Base-by-base conservation (phyloP, 2,329 filamentous ascomycete species). In the Talaromyces pinophilus region DNA sequence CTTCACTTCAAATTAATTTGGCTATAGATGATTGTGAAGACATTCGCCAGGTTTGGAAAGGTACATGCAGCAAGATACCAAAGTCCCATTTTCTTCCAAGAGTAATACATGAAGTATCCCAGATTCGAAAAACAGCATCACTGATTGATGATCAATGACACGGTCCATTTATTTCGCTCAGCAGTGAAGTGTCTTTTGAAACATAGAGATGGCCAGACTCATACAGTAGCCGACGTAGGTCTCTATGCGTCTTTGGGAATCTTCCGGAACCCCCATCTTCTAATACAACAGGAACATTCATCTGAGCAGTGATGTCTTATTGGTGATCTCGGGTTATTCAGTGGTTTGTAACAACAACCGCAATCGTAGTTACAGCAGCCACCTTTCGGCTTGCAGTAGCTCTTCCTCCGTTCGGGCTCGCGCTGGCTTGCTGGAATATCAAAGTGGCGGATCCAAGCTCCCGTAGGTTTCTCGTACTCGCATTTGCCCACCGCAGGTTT, bases 361-460 rank as follows among this genome's bases (percentile, higher is more conserved):
- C 60, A 62, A 17, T 52, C 60, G 19, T 62, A 54, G 22, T 17
- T 40, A 28, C 44, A 62, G 8, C 44, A 62, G 15, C 44, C 60
- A 19, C 28, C 60, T 35, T 11, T 38, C 5, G 42, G n/a, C 60
- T 25, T 62, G 22, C 60, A 62, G 5, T 3, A 5, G 3, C 11
- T 30, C 38, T 46, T n/a, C 33, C 11, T 62, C 28, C 28, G 13
- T 54, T 28, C 30, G 8, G 25, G 3, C 4, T 6, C 2, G 54
- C 15, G n/a, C 33, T 8, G 3, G 35, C 10, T 59, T 17, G 0
- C 19, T 13, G 40, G 2, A 8, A 22, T 22, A 17, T 54, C 57
- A 28, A 19, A 65, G 0, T 5, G 4, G 11, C 63, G 28, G 2
- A 61, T 40, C 22, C 15, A 48, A 22, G 55, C 22, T 4, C 63